These are phyloP conservation scores for Durusdinium trenchii DNA, from an alignment of 73 alveolate species.

Conservation along the genomic window DNA sequence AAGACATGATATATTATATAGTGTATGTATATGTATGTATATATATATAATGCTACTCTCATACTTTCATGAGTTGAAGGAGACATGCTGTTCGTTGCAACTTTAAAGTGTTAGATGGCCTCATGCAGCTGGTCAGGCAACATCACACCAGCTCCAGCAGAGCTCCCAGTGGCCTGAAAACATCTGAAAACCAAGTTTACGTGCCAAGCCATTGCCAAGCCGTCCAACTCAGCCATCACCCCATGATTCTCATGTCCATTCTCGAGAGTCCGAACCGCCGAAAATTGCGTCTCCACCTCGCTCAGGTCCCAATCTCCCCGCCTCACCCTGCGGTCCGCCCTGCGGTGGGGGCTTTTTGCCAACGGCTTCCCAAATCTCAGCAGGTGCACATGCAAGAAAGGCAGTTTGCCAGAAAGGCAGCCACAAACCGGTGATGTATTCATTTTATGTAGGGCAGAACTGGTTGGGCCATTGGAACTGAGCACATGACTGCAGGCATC, in stretches of 20 bases:
- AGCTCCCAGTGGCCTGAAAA: too few species aligned
- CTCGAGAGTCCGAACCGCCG: too few species aligned
- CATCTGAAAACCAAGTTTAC: too few species aligned
- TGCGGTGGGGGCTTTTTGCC: constrained; percentile 76
- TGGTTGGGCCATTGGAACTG: background rate
- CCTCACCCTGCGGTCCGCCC: background rate
- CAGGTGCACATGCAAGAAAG: background rate
- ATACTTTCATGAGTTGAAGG: too few species aligned
- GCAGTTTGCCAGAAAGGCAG: background rate
- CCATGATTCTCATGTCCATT: too few species aligned
- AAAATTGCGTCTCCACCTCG: background rate
- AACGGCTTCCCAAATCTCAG: constrained; percentile 87
- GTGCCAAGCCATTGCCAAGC: too few species aligned
- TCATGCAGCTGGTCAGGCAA: constrained; percentile 58
- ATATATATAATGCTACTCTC: too few species aligned
- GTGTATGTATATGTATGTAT: too few species aligned
- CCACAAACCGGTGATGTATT: background rate
- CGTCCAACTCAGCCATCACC: too few species aligned
- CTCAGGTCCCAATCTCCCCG: background rate
- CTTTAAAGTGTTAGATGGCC: too few species aligned
- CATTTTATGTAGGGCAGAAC: background rate
- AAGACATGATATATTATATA: too few species aligned
- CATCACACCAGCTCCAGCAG: constrained; percentile 36
- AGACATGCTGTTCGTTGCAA: too few species aligned
- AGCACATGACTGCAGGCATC: constrained; percentile 63